These are phyloP conservation scores for Clonostachys sp. DNA, from an alignment of 2,329 filamentous ascomycete species.

Conservation along the genomic window DNA sequence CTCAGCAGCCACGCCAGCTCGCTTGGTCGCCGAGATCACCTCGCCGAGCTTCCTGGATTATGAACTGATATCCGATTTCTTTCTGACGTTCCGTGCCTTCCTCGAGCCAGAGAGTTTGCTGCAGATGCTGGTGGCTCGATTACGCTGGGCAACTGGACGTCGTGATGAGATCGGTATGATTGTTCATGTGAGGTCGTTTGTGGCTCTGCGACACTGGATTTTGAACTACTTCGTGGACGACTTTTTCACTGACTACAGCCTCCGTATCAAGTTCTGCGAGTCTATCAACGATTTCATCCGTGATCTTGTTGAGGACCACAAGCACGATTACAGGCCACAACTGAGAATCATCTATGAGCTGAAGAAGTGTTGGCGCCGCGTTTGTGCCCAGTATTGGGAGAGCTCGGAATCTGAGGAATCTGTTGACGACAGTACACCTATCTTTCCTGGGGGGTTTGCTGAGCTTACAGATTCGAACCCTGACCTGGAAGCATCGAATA, in stretches of 20 bases:
- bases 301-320: slow-evolving; percentile 41
- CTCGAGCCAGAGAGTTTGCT: slow-evolving; percentile 73
- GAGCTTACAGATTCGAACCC: slow-evolving; percentile 53
- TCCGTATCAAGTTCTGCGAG: slow-evolving; percentile 75
- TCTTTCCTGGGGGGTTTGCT: slow-evolving; percentile 70
- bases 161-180: slow-evolving; percentile 84
- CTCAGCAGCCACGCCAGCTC: slow-evolving; percentile 82
- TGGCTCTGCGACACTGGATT: slow-evolving; percentile 94
- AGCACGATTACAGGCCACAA: slow-evolving; percentile 47
- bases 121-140: slow-evolving; percentile 75
- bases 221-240: slow-evolving; percentile 97
- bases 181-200: slow-evolving; percentile 93
- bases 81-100: slow-evolving; percentile 89
- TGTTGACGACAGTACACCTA: slow-evolving; percentile 58
- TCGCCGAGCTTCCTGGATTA: slow-evolving; percentile 96
- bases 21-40: slow-evolving; percentile 92
- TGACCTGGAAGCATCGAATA: slow-evolving; percentile 46
- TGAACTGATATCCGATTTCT: slow-evolving; percentile 95
- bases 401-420: slow-evolving; percentile 60
- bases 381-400: slow-evolving; percentile 89
- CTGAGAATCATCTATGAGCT: slow-evolving; percentile 88
- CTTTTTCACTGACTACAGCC: slow-evolving; percentile 70
- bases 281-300: slow-evolving; percentile 67
- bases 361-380: slow-evolving; percentile 95
- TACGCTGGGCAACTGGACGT: slow-evolving; percentile 81